Conservation (phyloP, 2,329 filamentous ascomycete genomes). For the Diaporthe batatas region DNA sequence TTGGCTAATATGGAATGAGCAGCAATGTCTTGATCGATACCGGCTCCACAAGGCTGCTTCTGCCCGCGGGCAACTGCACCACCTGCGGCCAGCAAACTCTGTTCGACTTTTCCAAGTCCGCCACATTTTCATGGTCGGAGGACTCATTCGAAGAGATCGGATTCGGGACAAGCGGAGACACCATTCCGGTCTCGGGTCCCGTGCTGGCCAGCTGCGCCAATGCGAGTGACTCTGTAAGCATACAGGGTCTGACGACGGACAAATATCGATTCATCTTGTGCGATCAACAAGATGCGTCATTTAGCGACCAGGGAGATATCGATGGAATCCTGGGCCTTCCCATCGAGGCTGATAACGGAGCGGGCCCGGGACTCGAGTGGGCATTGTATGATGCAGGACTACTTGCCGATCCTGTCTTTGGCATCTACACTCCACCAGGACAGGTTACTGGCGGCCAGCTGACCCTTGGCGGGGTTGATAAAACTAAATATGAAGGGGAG, state of each 20-base stretch:
- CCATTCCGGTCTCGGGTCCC: conserved; percentile 28
- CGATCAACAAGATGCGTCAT: conserved; percentile 26
- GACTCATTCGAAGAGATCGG: background rate
- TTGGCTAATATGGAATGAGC: background rate
- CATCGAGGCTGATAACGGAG: conserved; percentile 42
- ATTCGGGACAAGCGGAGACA: conserved; percentile 39
- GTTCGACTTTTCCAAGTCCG: conserved; percentile 36
- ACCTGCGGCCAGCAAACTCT: conserved; percentile 31
- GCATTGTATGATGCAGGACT: conserved; percentile 46
- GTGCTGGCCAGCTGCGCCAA: conserved; percentile 17
- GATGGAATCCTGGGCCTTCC: conserved; percentile 40
- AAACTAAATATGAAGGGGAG: conserved; percentile 45
- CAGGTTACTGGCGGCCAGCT: conserved; percentile 46
- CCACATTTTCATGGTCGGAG: conserved; percentile 34
- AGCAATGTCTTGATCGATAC: conserved; percentile 41
- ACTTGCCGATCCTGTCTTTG: conserved; percentile 47
- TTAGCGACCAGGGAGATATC: conserved; percentile 35
- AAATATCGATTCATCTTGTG: conserved; percentile 34
- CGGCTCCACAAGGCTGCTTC: conserved; percentile 31
- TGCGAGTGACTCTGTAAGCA: conserved; percentile 30
- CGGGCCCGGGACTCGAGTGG: conserved; percentile 43
- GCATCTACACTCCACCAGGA: conserved; percentile 47
- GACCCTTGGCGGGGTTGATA: conserved; percentile 50
- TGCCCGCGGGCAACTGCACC: conserved; percentile 39
- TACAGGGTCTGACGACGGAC: conserved; percentile 31